Evolutionary conservation across 2,329 filamentous ascomycete genomes (phyloP).

Genomic region (Aureobasidium vineae): DNA sequence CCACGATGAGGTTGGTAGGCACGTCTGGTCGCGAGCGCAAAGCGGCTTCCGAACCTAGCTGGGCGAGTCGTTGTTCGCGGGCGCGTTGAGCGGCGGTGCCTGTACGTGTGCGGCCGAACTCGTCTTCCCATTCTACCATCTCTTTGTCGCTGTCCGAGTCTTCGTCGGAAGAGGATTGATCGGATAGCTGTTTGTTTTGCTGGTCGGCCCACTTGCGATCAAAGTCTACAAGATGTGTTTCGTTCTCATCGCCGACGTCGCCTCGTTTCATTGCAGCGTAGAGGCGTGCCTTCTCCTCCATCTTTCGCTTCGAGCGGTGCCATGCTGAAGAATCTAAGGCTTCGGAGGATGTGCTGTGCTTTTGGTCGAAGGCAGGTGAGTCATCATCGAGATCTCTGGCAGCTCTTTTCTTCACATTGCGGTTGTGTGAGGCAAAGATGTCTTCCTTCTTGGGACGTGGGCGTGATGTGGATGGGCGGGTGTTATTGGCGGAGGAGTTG

Average conservation of each 20-base stretch:
- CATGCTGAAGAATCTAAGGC: conserved; percentile 57
- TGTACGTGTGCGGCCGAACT: conserved; percentile 79
- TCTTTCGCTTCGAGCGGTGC: conserved; percentile 69
- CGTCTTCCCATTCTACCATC: conserved; percentile 83
- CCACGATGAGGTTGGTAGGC: conserved; percentile 73
- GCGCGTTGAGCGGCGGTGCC: conserved; percentile 69
- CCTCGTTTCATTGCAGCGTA: conserved; percentile 90
- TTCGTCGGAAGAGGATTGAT: conserved; percentile 40
- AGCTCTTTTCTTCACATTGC: conserved; percentile 61
- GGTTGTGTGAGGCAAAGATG: conserved; percentile 67
- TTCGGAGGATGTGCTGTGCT: conserved; percentile 62
- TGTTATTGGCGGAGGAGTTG: conserved; percentile 43
- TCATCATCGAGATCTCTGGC: conserved; percentile 57
- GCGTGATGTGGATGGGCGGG: conserved; percentile 49
- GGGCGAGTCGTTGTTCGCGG: conserved; percentile 59
- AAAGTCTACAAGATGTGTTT: conserved; percentile 78
- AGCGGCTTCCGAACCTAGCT: conserved; percentile 52
- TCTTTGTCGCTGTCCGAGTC: conserved; percentile 53
- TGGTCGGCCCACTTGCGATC: conserved; percentile 76
- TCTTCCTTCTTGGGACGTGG: conserved; percentile 61
- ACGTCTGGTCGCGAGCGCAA: conserved; percentile 62
- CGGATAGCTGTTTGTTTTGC: conserved; percentile 42
- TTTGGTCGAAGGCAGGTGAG: conserved; percentile 60
- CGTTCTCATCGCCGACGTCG: conserved; percentile 64
- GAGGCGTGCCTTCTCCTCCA: conserved; percentile 85